Evolutionary conservation across 176 grass and related monocot genomes (phyloP).

Genomic region (Avena insularis): DNA sequence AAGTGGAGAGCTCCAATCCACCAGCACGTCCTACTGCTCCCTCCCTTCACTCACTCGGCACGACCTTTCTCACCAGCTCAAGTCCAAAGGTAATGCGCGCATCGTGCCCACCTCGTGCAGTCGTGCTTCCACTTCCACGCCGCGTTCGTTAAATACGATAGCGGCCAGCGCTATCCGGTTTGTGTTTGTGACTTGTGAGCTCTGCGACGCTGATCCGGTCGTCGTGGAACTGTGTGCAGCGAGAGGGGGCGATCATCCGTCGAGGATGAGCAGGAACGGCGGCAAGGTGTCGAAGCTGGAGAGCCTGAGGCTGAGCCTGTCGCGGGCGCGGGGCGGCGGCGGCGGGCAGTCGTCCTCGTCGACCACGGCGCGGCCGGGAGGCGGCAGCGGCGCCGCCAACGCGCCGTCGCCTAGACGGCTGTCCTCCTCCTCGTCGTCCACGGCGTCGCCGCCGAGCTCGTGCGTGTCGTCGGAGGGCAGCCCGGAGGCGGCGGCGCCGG

Average conservation of each 20-base stretch:
- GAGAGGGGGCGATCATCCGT: background rate
- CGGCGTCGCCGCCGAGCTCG: slow-evolving; percentile 84
- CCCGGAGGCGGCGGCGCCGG: slow-evolving; percentile 58
- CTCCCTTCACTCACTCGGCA: background rate
- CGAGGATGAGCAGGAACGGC: slow-evolving; percentile 82
- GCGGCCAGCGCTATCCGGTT: background rate
- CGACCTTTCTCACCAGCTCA: background rate
- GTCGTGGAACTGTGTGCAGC: slow-evolving; percentile 1
- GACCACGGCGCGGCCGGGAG: slow-evolving; percentile 30
- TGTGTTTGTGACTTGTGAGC: background rate
- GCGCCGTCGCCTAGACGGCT: slow-evolving; percentile 44
- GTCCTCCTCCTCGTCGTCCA: slow-evolving; percentile 59
- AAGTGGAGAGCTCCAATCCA: slow-evolving; percentile 58
- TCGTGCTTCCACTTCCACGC: slow-evolving; percentile 7
- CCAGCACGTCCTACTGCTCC: slow-evolving; percentile 10
- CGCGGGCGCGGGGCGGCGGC: slow-evolving; percentile 53
- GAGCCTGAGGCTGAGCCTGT: slow-evolving; percentile 62
- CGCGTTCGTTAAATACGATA: background rate
- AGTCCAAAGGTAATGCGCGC: slow-evolving; percentile 44
- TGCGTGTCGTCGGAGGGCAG: slow-evolving; percentile 96
- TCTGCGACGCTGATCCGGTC: background rate
- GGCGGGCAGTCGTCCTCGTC: slow-evolving; percentile 38
- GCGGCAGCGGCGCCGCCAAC: slow-evolving; percentile 13
- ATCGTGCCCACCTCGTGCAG: background rate
- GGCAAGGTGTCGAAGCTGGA: slow-evolving; percentile 81